Evolutionary conservation across 176 grass and related monocot genomes (phyloP).

Genomic region (Zoysia pacifica): DNA sequence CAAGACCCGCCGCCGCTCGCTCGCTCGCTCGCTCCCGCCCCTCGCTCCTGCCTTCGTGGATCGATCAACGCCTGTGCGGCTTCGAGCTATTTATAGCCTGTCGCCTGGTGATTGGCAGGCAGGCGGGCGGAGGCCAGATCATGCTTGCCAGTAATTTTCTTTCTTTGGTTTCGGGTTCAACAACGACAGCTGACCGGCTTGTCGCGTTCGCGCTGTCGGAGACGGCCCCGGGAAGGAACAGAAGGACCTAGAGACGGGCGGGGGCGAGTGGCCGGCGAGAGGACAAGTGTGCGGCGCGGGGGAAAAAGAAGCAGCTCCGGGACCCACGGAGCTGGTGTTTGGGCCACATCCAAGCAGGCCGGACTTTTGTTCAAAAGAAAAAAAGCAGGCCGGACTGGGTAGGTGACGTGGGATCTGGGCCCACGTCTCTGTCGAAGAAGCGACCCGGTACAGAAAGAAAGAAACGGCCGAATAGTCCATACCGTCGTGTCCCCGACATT

Average conservation of each 20-base stretch:
- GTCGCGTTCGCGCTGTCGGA: constrained; percentile 21
- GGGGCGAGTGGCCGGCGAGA: not conserved
- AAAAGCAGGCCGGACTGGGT: no score
- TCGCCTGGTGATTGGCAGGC: not conserved
- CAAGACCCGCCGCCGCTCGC: not conserved
- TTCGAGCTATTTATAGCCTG: not conserved
- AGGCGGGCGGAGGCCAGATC: not conserved
- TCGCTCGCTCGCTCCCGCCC: no score
- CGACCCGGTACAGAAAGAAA: not conserved
- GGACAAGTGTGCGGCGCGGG: not conserved
- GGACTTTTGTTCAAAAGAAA: not conserved
- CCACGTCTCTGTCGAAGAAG: no score
- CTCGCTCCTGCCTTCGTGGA: constrained; percentile 3
- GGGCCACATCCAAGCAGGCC: not conserved
- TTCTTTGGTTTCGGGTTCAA: no score
- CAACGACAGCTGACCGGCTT: not conserved
- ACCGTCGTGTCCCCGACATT: not conserved
- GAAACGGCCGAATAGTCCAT: not conserved
- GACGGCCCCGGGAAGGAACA: constrained; percentile 2
- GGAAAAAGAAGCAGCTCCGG: not conserved
- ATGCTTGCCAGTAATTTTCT: not conserved
- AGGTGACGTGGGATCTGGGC: no score
- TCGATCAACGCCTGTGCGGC: constrained; percentile 14
- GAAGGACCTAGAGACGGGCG: not conserved
- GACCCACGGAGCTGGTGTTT: not conserved